These are phyloP conservation scores for Penicillium sp. DNA, from an alignment of 2,329 filamentous ascomycete genomes.

Conservation along the genomic window DNA sequence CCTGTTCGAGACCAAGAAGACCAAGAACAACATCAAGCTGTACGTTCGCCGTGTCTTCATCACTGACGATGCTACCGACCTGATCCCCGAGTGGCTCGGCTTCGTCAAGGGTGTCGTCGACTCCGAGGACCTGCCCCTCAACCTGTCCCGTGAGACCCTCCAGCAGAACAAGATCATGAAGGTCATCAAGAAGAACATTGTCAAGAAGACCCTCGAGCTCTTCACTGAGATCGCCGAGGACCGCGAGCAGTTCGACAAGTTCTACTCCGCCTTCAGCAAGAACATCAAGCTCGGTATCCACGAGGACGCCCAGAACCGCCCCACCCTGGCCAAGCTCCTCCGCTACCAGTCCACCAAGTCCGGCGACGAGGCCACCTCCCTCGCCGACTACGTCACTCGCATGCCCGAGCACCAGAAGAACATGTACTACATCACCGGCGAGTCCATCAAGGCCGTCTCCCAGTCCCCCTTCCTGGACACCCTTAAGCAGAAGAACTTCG, in stretches of 20 bases:
- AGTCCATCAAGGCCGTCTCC: constrained; percentile 96
- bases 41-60: constrained; percentile 99
- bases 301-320: constrained; percentile 98
- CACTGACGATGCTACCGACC: constrained; percentile 97
- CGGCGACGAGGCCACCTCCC: constrained; percentile 91
- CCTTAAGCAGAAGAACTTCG: constrained; percentile 98
- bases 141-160: constrained; percentile 99
- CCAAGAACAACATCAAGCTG: constrained; percentile 99
- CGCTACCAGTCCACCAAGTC: constrained; percentile 99
- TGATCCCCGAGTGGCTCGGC: constrained; percentile 98
- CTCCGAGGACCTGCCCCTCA: constrained; percentile 98
- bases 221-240: constrained; percentile 99
- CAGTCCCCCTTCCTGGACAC: constrained; percentile 99
- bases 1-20: constrained; percentile 99
- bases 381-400: constrained; percentile 96
- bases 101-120: constrained; percentile 99
- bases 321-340: constrained; percentile 91
- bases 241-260: constrained; percentile 99
- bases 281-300: constrained; percentile 99
- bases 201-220: constrained; percentile 99
- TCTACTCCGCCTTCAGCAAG: constrained; percentile 99
- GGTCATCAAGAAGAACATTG: constrained; percentile 99
- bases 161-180: constrained; percentile 99
- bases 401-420: constrained; percentile 99
- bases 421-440: constrained; percentile 99